Conservation (phyloP, 2,329 filamentous ascomycete genomes). For the Penicillium fuscoglaucum region DNA sequence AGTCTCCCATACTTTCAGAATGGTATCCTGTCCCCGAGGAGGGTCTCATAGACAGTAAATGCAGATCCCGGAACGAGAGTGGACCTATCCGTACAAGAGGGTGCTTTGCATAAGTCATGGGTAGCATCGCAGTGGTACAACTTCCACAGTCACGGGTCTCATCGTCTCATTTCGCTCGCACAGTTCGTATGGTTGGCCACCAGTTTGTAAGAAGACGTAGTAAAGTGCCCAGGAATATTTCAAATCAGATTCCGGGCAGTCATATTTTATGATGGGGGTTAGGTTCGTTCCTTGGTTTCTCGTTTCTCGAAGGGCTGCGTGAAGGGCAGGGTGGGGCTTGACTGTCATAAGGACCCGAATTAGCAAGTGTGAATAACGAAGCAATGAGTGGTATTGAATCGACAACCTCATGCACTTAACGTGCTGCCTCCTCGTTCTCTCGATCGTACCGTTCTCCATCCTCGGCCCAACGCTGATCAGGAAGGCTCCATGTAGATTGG, state of each 20-base stretch:
- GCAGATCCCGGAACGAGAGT: not conserved
- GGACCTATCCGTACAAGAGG: not conserved
- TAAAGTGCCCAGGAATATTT: not conserved
- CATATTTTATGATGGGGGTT: not conserved
- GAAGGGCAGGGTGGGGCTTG: not conserved
- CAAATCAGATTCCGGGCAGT: too few relatives aligned
- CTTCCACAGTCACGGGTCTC: not conserved
- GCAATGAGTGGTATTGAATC: too few relatives aligned
- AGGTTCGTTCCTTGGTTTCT: not conserved
- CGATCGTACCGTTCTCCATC: not conserved
- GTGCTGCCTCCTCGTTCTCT: not conserved
- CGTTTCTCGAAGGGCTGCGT: not conserved
- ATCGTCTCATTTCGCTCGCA: not conserved
- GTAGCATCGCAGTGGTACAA: not conserved
- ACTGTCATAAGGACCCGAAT: not conserved
- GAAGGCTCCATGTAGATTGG: not conserved
- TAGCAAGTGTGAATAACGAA: not conserved
- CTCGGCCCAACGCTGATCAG: not conserved
- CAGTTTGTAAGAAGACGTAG: not conserved
- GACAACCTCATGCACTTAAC: not conserved
- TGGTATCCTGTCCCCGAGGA: too few relatives aligned
- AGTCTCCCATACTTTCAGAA: not conserved
- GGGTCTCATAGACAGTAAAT: not conserved
- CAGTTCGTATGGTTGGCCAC: not conserved
- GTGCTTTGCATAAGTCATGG: not conserved